These are phyloP conservation scores for Puccinia novopanici DNA, from an alignment of 1,284 basidiomycete genomes.

Conservation along the genomic window DNA sequence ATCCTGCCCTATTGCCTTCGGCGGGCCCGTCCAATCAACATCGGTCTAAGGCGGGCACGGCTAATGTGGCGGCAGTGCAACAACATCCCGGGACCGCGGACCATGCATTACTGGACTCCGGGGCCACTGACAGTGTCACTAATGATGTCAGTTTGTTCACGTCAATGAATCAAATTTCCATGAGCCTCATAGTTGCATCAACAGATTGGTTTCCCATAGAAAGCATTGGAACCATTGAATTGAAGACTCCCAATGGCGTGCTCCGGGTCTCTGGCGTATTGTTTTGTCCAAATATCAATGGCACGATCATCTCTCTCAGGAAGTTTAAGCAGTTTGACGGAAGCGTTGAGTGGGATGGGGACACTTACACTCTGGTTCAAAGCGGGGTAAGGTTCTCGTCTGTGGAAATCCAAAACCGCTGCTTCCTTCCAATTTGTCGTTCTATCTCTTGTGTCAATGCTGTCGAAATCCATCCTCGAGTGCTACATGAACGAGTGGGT, in stretches of 20 bases:
- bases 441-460: background rate
- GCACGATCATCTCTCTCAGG: background rate
- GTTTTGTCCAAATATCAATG: background rate
- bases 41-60: too few species aligned
- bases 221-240: background rate
- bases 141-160: constrained; percentile 10
- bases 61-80: background rate
- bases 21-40: too few species aligned
- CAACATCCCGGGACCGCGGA: background rate
- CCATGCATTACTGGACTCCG: background rate
- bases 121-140: too few species aligned
- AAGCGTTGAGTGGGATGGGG: background rate
- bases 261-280: background rate
- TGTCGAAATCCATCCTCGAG: too few species aligned
- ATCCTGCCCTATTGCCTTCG: too few species aligned
- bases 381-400: background rate
- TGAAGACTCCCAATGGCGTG: background rate
- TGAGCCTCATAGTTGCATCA: background rate
- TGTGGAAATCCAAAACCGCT: background rate
- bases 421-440: background rate
- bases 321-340: background rate
- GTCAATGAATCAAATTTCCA: background rate
- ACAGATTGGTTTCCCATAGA: constrained; percentile 5
- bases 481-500: too few species aligned
- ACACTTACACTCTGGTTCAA: background rate